Evolutionary conservation across 495 filamentous ascomycete genomes (phyloP).

Genomic region (Neurospora cerealis): DNA sequence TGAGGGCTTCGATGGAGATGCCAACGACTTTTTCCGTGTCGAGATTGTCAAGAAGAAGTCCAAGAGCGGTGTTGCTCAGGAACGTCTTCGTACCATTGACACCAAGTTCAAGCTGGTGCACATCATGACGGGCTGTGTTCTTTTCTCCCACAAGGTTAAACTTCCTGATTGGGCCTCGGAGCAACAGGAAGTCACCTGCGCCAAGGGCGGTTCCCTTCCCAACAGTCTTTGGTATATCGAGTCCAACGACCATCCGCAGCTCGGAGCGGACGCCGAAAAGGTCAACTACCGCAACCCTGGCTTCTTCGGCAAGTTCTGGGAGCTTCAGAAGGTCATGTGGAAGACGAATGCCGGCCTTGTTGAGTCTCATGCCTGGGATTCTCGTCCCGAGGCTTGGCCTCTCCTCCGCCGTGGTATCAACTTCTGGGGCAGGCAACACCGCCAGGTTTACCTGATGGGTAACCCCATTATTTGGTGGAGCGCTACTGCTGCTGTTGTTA

Average conservation of each 20-base stretch:
- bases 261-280: constrained; percentile 68
- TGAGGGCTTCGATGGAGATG: constrained; percentile 92
- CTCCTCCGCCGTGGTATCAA: constrained; percentile 92
- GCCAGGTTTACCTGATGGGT: constrained; percentile 92
- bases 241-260: constrained; percentile 68
- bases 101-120: constrained; percentile 94
- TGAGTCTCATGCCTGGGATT: constrained; percentile 97
- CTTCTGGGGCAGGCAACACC: constrained; percentile 93
- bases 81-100: constrained; percentile 83
- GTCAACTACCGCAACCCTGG: constrained; percentile 93
- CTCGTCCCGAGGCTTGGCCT: constrained; percentile 87
- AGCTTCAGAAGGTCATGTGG: constrained; percentile 99
- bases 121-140: constrained; percentile 89
- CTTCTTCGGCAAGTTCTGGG: constrained; percentile 98
- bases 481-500: constrained; percentile 66
- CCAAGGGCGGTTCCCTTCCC: constrained; percentile 81
- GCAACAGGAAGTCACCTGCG: constrained; percentile 97
- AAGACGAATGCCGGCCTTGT: constrained; percentile 92
- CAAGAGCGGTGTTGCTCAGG: constrained; percentile 67
- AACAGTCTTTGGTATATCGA: constrained; percentile 98
- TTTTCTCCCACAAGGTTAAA: constrained; percentile 98
- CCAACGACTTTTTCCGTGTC: constrained; percentile 89
- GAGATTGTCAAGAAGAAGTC: constrained; percentile 92
- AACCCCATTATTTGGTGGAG: constrained; percentile 96
- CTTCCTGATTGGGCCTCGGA: constrained; percentile 95